Evolutionary conservation across 208 protist species (phyloP), one percentile per base, ranked within the genome.

Genomic region (Trypanosoma boissoni): DNA sequence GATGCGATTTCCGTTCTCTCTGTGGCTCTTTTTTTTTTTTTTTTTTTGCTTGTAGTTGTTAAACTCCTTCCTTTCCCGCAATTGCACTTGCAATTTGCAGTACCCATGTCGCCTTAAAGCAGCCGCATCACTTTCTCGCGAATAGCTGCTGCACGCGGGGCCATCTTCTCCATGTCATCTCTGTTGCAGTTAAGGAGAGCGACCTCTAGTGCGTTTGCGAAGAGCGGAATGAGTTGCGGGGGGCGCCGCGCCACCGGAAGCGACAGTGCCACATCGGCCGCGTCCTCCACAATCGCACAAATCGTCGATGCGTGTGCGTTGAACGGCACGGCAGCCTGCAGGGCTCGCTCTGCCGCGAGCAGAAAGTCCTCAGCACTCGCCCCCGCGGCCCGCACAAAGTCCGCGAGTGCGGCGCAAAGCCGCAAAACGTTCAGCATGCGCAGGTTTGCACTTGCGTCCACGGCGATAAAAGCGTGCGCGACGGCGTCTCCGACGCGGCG

Each of bases 401-500:
- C 65, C 2, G 77, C 64, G 9, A 94, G 26, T 7, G 78, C 69
- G 0, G 87, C 76, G 29, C 79, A 88, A 6, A 76, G 49, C 16
- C 64, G 64, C 23, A 94, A 65, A 27, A 67, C 74, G 32, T 72
- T 57, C 18, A 75, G 53, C 57, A 88, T 69, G 29, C 78, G 77
- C 24, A 69, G 53, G n/a, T 58, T 74, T 2, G 72, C 18, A 46
- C 79, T 76, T 14, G 46, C 52, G 59, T 81, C 77, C 2, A 86
- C 20, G 1, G 74, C 54, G 34, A 91, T 75, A 48, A 91, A 86
- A 5, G 66, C 70, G 32, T 86, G 75, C 21, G 78, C 80, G 20
- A 90, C 76, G 3, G 83, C 83, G 41, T 78, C 69, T 18, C 87
- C 87, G 2, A 94, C 61, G 23, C 45, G 43, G 49, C 74, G 72